These are phyloP conservation scores for Exobasidium rhododendri DNA, from an alignment of 1,284 basidiomycete species.

Conservation along the genomic window DNA sequence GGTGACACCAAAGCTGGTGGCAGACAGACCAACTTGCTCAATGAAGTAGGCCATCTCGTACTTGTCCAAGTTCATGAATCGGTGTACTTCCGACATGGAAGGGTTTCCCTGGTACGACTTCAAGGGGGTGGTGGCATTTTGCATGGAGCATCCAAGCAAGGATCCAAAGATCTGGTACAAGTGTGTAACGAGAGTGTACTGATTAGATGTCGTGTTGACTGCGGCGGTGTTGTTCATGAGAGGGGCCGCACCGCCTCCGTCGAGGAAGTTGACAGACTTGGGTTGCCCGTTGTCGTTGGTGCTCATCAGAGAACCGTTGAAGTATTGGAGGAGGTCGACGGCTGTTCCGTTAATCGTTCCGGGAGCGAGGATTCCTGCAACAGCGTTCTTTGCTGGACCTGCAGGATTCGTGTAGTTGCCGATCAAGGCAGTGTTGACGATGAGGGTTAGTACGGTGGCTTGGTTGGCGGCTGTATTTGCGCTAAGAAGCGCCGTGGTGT, in stretches of 20 bases:
- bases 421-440: slow-evolving; percentile 31
- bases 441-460: slow-evolving; percentile 22
- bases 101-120: slow-evolving; percentile 18
- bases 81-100: slow-evolving; percentile 27
- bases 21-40: slow-evolving; percentile 22
- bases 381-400: slow-evolving; percentile 9
- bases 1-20: slow-evolving; percentile 25
- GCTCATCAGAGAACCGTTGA: slow-evolving; percentile 19
- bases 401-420: slow-evolving; percentile 20
- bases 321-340: slow-evolving; percentile 23
- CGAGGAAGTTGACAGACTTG: slow-evolving; percentile 28
- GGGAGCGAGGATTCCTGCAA: slow-evolving; percentile 18
- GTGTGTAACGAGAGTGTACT: slow-evolving; percentile 24
- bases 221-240: slow-evolving; percentile 25
- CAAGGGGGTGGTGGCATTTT: slow-evolving; percentile 1
- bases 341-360: slow-evolving; percentile 12
- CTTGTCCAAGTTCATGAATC: slow-evolving; percentile 25
- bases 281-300: slow-evolving; percentile 22
- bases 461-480: slow-evolving; percentile 21
- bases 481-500: slow-evolving; percentile 23
- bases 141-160: slow-evolving; percentile 24
- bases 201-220: slow-evolving; percentile 6
- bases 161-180: slow-evolving; percentile 28
- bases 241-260: slow-evolving; percentile 27
- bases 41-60: slow-evolving; percentile 19